Evolutionary conservation across 805 yeast genomes (phyloP).

Genomic region (Yueomyces sinensis): DNA sequence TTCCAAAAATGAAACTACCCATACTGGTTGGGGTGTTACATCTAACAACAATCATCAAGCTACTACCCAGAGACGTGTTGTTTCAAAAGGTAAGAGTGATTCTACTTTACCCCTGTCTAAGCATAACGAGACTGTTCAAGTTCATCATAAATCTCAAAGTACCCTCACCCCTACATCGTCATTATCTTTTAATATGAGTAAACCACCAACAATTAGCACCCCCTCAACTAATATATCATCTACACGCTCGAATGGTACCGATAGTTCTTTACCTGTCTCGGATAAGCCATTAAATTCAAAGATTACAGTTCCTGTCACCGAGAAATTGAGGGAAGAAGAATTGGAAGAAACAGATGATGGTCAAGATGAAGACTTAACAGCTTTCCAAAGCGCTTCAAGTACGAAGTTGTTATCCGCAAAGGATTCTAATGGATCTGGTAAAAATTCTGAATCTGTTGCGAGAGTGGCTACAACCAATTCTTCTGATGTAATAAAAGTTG

Average conservation of each 20-base stretch:
- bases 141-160: constrained; percentile 9
- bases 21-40: constrained; percentile 25
- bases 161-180: no score
- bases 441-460: no score
- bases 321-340: neutral
- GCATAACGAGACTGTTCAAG: neutral
- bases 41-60: neutral
- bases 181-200: no score
- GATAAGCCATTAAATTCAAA: neutral
- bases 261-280: neutral
- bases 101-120: constrained; percentile 1
- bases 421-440: no score
- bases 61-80: neutral
- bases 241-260: neutral
- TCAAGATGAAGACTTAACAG: no score
- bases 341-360: neutral
- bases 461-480: no score
- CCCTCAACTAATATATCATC: no score
- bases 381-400: no score
- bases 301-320: neutral
- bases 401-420: no score
- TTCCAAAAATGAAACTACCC: constrained; percentile 18
- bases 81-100: constrained; percentile 19
- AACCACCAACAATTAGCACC: no score
- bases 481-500: no score